Percentiles rank a stretch among this genome's conserved stretches.
Conservation (phyloP, 306 rosid species). For the Prosopis cineraria region DNA sequence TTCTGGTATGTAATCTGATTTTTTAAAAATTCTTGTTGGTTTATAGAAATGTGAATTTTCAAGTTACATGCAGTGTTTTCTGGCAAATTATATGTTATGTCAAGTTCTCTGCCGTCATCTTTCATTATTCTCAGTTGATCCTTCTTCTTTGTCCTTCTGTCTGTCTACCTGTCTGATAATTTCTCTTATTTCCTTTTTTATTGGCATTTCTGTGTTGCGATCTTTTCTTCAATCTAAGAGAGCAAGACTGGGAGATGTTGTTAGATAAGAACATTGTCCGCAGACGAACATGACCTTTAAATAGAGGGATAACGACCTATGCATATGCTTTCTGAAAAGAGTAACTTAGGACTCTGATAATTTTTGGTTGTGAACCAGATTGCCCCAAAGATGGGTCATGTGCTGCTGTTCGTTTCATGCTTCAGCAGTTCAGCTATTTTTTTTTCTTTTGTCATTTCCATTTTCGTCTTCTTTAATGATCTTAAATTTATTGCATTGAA, state of each 20-base stretch:
- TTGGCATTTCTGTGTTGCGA: constrained; percentile 1
- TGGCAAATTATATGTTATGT: constrained; percentile 8
- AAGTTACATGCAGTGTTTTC: constrained; percentile 17
- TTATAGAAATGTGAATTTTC: background rate
- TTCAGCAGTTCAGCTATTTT: background rate
- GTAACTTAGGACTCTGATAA: background rate
- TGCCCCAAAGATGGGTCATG: background rate
- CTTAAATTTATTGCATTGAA: background rate
- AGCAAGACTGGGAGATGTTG: constrained; percentile 10
- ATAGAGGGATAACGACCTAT: background rate
- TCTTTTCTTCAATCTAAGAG: constrained; percentile 17
- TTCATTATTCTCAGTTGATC: constrained; percentile 14
- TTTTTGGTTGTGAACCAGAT: constrained; percentile 8
- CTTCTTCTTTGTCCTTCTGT: constrained; percentile 12
- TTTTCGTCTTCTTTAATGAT: background rate
- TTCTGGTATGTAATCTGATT: constrained; percentile 78
- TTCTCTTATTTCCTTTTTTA: background rate
- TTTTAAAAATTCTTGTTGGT: constrained; percentile 30
- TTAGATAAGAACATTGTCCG: constrained; percentile 9
- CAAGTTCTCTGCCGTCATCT: constrained; percentile 19
- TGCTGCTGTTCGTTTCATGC: background rate
- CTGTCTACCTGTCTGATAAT: constrained; percentile 12
- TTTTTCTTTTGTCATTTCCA: background rate
- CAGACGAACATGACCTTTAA: constrained; percentile 21
- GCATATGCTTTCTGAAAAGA: background rate